These are phyloP conservation scores for Cercospora brassicicola DNA, from an alignment of 2,329 filamentous ascomycete species.

Conservation along the genomic window DNA sequence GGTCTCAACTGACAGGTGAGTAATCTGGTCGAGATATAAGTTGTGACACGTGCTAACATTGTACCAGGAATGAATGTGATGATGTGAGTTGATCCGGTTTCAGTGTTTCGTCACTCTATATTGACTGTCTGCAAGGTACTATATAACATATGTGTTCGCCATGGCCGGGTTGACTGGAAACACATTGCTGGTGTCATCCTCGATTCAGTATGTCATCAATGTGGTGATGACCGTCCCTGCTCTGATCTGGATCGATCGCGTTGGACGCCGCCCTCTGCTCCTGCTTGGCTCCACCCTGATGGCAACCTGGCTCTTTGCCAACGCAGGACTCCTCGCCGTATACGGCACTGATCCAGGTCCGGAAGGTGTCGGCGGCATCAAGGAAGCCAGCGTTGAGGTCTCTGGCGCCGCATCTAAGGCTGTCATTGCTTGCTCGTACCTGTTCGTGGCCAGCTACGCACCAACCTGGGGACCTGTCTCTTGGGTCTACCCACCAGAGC, in stretches of 20 bases:
- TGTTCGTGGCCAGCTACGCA: constrained; percentile 69
- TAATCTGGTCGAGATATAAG: constrained; percentile 3
- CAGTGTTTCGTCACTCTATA: too few species aligned
- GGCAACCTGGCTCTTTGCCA: constrained; percentile 62
- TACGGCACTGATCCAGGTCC: constrained; percentile 51
- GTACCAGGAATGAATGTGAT: constrained; percentile 11
- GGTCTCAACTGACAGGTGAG: constrained; percentile 65
- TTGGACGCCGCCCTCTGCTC: constrained; percentile 70
- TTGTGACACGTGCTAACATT: neutral
- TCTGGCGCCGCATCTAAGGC: constrained; percentile 43
- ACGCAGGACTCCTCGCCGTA: constrained; percentile 61
- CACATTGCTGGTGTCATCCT: constrained; percentile 63
- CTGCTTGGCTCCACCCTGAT: constrained; percentile 67
- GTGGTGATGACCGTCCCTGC: constrained; percentile 74
- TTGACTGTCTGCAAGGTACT: neutral
- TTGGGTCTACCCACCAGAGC: constrained; percentile 67
- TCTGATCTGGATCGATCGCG: constrained; percentile 70
- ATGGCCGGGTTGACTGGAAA: constrained; percentile 64
- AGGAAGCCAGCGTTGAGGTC: constrained; percentile 45
- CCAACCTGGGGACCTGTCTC: constrained; percentile 55
- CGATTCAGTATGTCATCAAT: constrained; percentile 76
- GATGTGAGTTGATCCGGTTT: constrained; percentile 10
- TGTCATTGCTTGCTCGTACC: constrained; percentile 65
- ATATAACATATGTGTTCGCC: constrained; percentile 53
- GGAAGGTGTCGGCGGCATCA: constrained; percentile 41